Evolutionary conservation across 73 alveolate genomes (phyloP).

Genomic region (Stentor roeselii): DNA sequence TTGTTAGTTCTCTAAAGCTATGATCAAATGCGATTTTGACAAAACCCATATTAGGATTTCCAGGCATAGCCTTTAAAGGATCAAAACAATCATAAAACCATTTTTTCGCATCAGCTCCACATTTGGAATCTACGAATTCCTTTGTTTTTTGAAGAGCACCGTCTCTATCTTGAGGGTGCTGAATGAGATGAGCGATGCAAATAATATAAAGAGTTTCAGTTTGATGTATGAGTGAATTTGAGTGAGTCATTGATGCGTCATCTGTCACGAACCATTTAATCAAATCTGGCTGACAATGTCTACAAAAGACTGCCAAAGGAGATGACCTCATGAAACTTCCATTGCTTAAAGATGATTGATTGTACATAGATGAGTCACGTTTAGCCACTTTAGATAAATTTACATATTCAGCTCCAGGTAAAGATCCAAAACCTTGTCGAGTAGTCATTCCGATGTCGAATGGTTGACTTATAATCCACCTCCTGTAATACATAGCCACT

Average conservation of each 20-base stretch:
- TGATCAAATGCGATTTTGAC: slow-evolving; percentile 36
- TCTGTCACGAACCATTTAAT: slow-evolving; percentile 36
- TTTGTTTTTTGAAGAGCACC: not conserved
- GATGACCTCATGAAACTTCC: slow-evolving; percentile 86
- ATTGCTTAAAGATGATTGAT: slow-evolving; percentile 57
- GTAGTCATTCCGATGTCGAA: slow-evolving; percentile 73
- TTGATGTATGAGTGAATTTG: slow-evolving; percentile 20
- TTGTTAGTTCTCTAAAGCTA: slow-evolving; percentile 19
- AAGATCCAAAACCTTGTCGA: slow-evolving; percentile 33
- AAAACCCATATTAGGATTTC: slow-evolving; percentile 28
- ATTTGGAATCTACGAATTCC: not conserved
- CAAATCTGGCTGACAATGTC: slow-evolving; percentile 44
- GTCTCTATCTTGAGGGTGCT: slow-evolving; percentile 1
- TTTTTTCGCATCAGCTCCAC: not conserved
- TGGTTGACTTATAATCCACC: slow-evolving; percentile 60
- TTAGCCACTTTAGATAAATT: slow-evolving; percentile 18
- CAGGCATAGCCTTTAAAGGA: not conserved
- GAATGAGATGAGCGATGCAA: slow-evolving; percentile 29
- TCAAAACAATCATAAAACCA: slow-evolving; percentile 30
- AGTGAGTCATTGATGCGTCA: slow-evolving; percentile 44
- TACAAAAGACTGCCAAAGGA: slow-evolving; percentile 71
- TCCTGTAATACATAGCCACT: slow-evolving; percentile 43
- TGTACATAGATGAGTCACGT: slow-evolving; percentile 21
- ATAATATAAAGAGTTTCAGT: slow-evolving; percentile 26
- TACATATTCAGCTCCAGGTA: not conserved